Evolutionary conservation across 208 protist species (phyloP), one percentile per base, ranked within the genome.

Genomic region (Wallacemonas collosoma): DNA sequence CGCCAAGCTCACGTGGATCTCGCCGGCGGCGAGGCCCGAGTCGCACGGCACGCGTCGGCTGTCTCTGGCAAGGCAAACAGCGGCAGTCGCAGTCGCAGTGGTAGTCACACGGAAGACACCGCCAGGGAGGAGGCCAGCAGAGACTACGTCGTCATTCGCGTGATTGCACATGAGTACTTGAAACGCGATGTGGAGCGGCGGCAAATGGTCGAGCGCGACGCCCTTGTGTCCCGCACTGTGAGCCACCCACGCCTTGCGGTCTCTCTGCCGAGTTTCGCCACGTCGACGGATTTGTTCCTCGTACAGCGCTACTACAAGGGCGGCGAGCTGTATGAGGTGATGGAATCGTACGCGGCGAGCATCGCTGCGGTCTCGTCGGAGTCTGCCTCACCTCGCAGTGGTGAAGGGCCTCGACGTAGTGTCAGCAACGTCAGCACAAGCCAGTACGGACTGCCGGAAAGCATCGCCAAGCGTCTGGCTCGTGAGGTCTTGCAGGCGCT

Each of bases 91-190:
- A 60, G 67, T 40, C 51, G 67, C 11, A 60, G 47, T 39, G 65
- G 51, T 7, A 60, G 47, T 35, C 51, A 51, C 54, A 54, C 55
- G 3, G 26, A 50, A 4, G 38, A 73, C 35, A 26, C 41, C 36
- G 55, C 38, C 2, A 41, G 5, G 41, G 26, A 4, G 4, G 40
- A 55, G 11, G 9, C 9, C 68, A 69, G 38, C 11, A 58, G 71
- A 12, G 68, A 78, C 26, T 60, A 64, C 47, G 80, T 86, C 36
- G 80, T 88, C 12, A 73, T 93, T 17, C 84, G 88, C 8, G 81
- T 93, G 4, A 91, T 88, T 71, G 81, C 90, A 11, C 62, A 93
- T 2, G 88, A 85, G 43, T 81, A 80, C 40, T 68, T 95, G 48
- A 77, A 77, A 8, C 44, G 64, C 6, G 74, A 91, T 51, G 76